Base-by-base conservation (phyloP, 2,329 filamentous ascomycete genomes). In the Reticulascus tulasneorum region DNA sequence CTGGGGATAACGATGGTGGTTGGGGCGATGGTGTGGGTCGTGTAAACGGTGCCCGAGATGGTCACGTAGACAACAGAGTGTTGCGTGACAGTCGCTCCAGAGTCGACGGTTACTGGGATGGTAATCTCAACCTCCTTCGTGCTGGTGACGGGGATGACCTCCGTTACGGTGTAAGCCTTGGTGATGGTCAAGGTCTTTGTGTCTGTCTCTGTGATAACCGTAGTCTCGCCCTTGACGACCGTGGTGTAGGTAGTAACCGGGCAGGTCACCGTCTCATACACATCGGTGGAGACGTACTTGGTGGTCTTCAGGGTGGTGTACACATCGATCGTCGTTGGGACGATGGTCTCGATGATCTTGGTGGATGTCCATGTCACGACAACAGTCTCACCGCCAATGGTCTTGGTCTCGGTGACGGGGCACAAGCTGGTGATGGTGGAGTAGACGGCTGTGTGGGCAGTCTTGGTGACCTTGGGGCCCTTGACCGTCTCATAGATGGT, bases 391-490 rank as follows among this genome's bases (percentile, higher is more conserved):
- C 71, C 71, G 18, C 50, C 60, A 4, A 70, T 35, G 3, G 63
- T 67, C 51, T 61, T 63, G 29, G 64, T 65, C 47, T 66, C 56
- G 2, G 67, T 72, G 11, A 72, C 49, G 8, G 67, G 64, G 50
- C 64, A 68, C 11, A 70, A 53, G 12, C 56, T 60, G 11, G 68
- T 73, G 23, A 62, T 35, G 6, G 68, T 72, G 8, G 52, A 58
- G 48, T 68, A 65, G 13, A 55, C 55, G 7, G 66, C 54, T 10
- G 59, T 56, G 15, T 55, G 54, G 18, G 58, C 54, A 1, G 60
- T 64, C 18, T 57, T 40, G 4, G 63, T 69, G 7, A 61, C 58
- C 13, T 54, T 51, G 13, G 63, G 61, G 7, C 51, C 53, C 0
- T 47, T 47, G 16, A 62, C 51, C 5, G 62, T 60, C 44, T 61